Evolutionary conservation across 2,329 filamentous ascomycete genomes (phyloP).

Genomic region (Colletotrichum lindemuthianum): DNA sequence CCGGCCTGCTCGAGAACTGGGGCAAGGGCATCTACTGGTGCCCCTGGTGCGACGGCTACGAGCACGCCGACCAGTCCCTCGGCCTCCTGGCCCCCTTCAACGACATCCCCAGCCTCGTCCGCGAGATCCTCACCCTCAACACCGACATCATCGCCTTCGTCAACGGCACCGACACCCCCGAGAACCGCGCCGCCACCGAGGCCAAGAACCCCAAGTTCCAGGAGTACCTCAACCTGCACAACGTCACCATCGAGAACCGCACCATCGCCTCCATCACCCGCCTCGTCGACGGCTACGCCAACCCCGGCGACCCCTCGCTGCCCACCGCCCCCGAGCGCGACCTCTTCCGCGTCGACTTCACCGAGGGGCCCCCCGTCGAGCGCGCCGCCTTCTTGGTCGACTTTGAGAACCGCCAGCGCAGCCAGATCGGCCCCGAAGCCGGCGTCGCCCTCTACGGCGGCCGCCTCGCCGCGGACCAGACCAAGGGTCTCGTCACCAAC

Average conservation of each 20-base stretch:
- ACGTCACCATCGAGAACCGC: constrained; percentile 65
- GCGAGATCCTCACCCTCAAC: constrained; percentile 66
- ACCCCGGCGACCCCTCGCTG: constrained; percentile 52
- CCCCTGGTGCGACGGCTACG: constrained; percentile 72
- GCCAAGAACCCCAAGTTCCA: constrained; percentile 57
- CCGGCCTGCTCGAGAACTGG: constrained; percentile 65
- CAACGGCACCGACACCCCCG: constrained; percentile 66
- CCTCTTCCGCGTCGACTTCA: constrained; percentile 64
- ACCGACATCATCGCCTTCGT: constrained; percentile 65
- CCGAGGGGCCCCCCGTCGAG: constrained; percentile 52
- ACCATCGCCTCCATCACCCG: constrained; percentile 61
- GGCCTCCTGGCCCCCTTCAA: constrained; percentile 60
- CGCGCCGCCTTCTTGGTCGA: constrained; percentile 63
- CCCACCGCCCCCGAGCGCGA: constrained; percentile 61
- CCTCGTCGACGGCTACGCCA: constrained; percentile 52
- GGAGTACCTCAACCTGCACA: constrained; percentile 58
- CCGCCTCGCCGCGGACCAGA: constrained; percentile 53
- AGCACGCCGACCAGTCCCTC: constrained; percentile 67
- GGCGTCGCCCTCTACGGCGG: constrained; percentile 57
- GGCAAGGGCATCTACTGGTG: constrained; percentile 70
- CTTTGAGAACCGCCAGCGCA: constrained; percentile 58
- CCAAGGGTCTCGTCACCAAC: constrained; percentile 60
- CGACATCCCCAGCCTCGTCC: constrained; percentile 54
- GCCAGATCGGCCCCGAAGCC: constrained; percentile 55
- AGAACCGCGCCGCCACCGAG: constrained; percentile 50